Base-by-base conservation (phyloP, 345 rosid species). In the Populus ilicifolia region DNA sequence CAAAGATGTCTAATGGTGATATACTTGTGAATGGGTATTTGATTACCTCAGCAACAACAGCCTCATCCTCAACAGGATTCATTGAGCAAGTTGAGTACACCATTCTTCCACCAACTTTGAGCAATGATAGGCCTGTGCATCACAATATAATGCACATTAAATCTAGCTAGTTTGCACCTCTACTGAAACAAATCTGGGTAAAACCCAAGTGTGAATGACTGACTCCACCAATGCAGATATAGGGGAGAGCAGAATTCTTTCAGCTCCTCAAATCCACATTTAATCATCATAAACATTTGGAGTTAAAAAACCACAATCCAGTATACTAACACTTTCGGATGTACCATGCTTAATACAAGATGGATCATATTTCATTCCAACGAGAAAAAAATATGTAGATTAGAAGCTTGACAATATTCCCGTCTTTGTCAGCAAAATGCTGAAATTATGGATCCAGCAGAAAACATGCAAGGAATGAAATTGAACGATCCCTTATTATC, bases 31-130 rank as follows among this genome's bases (percentile, higher is more conserved):
- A 38, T n/a, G 63, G 70, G 30, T 14, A 56, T 67, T 75, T 48
- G 21, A 73, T 80, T 88, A 93, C 99, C 90, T 92, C 96, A 78
- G 97, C 92, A 84, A 96, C 96, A 82, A 96, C 99, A 59, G 98
- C 99, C 85, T 96, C 99, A 83, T 96, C 79, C 87, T 96, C 98
- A 67, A 96, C 89, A 77, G 98, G 98, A 85, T 96, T 93, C 98
- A 93, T 91, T n/a, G 98, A 92, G 82, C 98, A 96, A 69, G 99
- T 93, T 5, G 98, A 96, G 88, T 96, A 96, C 77, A 96, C 92
- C 94, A 96, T 93, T 88, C 91, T 91, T 72, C 99, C 99, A 80
- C 97, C 97, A 76, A 92, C 94, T 91, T 92, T 93, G 65, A 96
- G 88, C 78, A 93, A 78, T 67, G 98, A 84, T 38, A 93, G 65